Conservation (phyloP, 176 grass and related monocot genomes). For the Olyra latifolia region DNA sequence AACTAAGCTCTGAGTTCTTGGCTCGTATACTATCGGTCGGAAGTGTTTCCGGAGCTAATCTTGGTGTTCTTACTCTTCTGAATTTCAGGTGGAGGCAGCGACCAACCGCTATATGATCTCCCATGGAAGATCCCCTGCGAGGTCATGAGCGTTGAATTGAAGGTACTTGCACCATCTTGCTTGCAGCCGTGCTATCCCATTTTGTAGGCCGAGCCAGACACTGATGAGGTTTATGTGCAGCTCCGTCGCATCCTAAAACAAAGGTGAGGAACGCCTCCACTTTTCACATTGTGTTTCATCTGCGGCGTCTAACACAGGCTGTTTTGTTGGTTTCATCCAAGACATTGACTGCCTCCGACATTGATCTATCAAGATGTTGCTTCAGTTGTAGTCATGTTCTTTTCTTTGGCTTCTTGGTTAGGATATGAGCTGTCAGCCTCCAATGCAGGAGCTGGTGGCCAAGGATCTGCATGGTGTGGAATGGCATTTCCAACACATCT, state of each 20-base stretch:
- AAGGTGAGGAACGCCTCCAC: conserved; percentile 45
- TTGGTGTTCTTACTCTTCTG: neutral
- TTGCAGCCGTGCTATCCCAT: conserved; percentile 1
- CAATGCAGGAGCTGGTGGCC: conserved; percentile 79
- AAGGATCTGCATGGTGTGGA: conserved; percentile 87
- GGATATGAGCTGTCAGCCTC: conserved; percentile 93
- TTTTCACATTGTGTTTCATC: conserved; percentile 5
- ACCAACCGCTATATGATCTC: conserved; percentile 80
- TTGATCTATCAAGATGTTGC: conserved; percentile 10
- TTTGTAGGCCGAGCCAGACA: conserved; percentile 80
- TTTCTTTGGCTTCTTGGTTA: conserved; percentile 47
- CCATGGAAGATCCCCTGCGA: conserved; percentile 88
- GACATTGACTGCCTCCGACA: conserved; percentile 93
- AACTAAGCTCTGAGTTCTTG: neutral
- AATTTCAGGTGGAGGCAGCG: conserved; percentile 81
- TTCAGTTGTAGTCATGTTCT: conserved; percentile 8
- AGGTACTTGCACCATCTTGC: conserved; percentile 47
- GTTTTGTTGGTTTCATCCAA: conserved; percentile 41
- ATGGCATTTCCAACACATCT: conserved; percentile 96
- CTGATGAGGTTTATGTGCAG: conserved; percentile 91
- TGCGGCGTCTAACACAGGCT: neutral
- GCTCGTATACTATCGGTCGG: neutral
- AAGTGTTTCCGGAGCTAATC: conserved; percentile 2
- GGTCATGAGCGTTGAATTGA: conserved; percentile 80
- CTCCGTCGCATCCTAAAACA: conserved; percentile 66